Percentiles rank a stretch among this genome's conserved stretches.
phyloP scores from a whole-genome alignment of 2,329 filamentous ascomycete genomes.

The Ascochyta koolunga region DNA sequence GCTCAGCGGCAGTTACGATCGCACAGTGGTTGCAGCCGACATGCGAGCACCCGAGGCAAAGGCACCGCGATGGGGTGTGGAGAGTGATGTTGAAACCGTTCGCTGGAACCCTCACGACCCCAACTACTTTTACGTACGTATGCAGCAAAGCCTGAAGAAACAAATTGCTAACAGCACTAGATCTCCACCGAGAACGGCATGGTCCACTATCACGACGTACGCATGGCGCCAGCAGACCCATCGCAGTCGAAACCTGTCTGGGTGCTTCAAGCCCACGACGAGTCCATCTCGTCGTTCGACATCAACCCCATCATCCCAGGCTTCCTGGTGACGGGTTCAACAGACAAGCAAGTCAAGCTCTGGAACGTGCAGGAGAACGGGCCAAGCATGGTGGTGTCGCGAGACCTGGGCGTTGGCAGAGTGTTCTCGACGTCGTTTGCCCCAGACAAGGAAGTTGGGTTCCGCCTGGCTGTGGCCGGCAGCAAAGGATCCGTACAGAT shows the following conservation, averaged over 20 bases:
- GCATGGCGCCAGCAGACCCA: slow-evolving; percentile 75
- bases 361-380: slow-evolving; percentile 87
- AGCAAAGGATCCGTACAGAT: slow-evolving; percentile 92
- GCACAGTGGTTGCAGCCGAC: slow-evolving; percentile 90
- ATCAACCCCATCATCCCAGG: slow-evolving; percentile 89
- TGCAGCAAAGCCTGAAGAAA: not conserved
- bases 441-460: slow-evolving; percentile 87
- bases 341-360: slow-evolving; percentile 93
- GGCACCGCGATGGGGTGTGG: slow-evolving; percentile 86
- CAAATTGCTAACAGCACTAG: slow-evolving; percentile 34
- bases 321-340: slow-evolving; percentile 90
- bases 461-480: slow-evolving; percentile 89
- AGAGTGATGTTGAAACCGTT: slow-evolving; percentile 92
- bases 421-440: slow-evolving; percentile 92
- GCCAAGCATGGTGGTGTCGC: slow-evolving; percentile 87
- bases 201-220: slow-evolving; percentile 89
- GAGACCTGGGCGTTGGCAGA: slow-evolving; percentile 92
- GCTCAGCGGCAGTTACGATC: slow-evolving; percentile 92
- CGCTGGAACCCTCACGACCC: slow-evolving; percentile 91
- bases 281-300: slow-evolving; percentile 89
- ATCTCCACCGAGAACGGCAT: slow-evolving; percentile 86
- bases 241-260: slow-evolving; percentile 83
- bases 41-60: slow-evolving; percentile 91
- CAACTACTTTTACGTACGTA: slow-evolving; percentile 85
- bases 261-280: slow-evolving; percentile 94